Evolutionary conservation across 345 rosid genomes (phyloP).

Genomic region (Hirschfeldia incana): DNA sequence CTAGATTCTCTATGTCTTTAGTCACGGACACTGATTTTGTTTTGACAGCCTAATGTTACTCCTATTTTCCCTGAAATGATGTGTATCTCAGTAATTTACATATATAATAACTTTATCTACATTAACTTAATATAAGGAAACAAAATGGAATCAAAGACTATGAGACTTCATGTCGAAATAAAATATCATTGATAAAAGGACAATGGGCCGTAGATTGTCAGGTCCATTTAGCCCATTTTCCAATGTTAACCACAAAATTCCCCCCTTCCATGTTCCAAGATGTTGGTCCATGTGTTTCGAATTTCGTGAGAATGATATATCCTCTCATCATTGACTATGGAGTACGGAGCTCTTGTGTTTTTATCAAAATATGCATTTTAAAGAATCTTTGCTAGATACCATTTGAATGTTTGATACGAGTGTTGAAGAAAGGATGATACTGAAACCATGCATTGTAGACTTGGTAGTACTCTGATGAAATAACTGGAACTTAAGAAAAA

Average conservation of each 20-base stretch:
- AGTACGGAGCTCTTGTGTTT: not conserved
- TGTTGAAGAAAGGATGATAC: not conserved
- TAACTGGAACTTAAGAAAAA: not conserved
- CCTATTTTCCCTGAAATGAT: too few relatives aligned
- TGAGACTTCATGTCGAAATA: not conserved
- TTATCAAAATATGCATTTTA: not conserved
- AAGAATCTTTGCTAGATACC: not conserved
- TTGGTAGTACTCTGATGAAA: not conserved
- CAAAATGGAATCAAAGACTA: too few relatives aligned
- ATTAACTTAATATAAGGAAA: too few relatives aligned
- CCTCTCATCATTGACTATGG: not conserved
- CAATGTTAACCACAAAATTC: not conserved
- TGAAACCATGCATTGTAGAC: not conserved
- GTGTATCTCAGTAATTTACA: too few relatives aligned
- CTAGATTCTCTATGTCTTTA: too few relatives aligned
- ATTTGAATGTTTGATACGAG: not conserved
- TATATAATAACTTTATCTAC: too few relatives aligned
- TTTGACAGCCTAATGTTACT: too few relatives aligned
- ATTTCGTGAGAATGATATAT: not conserved
- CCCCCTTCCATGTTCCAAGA: not conserved
- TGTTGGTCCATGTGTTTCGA: not conserved
- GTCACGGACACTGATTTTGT: too few relatives aligned
- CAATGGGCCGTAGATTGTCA: not conserved
- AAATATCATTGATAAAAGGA: not conserved
- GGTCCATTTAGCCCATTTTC: not conserved